phyloP scores from a whole-genome alignment of 805 yeast species.

The Wickerhamomyces canadensis region DNA sequence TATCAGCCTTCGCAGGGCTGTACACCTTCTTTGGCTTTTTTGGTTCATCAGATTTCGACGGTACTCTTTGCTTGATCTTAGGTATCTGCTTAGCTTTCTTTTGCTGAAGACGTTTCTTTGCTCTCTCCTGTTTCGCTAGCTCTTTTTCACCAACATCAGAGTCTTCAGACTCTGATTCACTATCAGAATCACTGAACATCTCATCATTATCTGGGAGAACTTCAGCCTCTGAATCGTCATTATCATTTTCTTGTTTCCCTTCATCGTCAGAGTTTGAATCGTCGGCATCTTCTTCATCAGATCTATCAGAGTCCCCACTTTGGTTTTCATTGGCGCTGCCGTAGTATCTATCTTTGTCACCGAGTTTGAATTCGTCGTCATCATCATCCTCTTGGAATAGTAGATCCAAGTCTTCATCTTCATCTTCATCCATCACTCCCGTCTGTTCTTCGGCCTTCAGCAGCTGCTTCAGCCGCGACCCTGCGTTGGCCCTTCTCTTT shows the following conservation, averaged over 20 bases:
- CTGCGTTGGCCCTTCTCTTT: constrained; percentile 81
- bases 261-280: too few species aligned
- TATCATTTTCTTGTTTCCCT: constrained; percentile 8
- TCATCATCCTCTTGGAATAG: constrained; percentile 61
- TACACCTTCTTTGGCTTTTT: constrained; percentile 26
- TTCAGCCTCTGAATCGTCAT: constrained; percentile 6
- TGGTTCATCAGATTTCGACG: constrained; percentile 18
- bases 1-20: constrained; percentile 41
- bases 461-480: constrained; percentile 70
- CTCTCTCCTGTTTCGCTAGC: constrained; percentile 40
- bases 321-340: constrained; percentile 27
- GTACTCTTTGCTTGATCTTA: constrained; percentile 25
- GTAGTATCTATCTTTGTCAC: constrained; percentile 17
- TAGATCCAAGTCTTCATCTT: constrained; percentile 67
- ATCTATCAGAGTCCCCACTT: constrained; percentile 21
- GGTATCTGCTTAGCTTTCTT: constrained; percentile 27
- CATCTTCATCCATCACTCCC: constrained; percentile 56
- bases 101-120: constrained; percentile 27
- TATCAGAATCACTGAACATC: constrained; percentile 47
- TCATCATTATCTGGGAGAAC: constrained; percentile 40
- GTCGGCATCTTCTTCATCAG: constrained; percentile 12
- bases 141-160: constrained; percentile 70
- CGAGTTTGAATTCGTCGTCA: constrained; percentile 41
- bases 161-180: constrained; percentile 44
- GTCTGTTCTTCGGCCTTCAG: constrained; percentile 58